Evolutionary conservation across 2,329 filamentous ascomycete species (phyloP).

Genomic region (Samsoniella hepiali): DNA sequence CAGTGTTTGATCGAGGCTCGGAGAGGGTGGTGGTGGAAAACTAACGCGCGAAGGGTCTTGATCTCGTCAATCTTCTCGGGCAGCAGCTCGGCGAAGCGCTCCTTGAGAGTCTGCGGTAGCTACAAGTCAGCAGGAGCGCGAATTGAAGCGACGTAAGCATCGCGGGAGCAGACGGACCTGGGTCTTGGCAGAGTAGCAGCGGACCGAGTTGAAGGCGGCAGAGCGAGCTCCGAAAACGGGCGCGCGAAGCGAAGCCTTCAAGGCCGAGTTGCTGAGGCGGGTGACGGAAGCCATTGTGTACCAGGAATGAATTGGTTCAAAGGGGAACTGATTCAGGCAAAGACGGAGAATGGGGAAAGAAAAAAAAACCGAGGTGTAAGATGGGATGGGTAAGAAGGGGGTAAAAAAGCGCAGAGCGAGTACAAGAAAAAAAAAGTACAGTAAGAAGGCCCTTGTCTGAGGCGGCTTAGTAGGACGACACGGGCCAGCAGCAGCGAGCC

Average conservation of each 20-base stretch:
- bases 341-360: slow-evolving; percentile 29
- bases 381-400: slow-evolving; percentile 20
- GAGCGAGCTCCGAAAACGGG: slow-evolving; percentile 65
- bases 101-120: slow-evolving; percentile 77
- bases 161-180: slow-evolving; percentile 56
- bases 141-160: background rate
- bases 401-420: slow-evolving; percentile 23
- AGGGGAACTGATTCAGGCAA: slow-evolving; percentile 20
- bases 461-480: slow-evolving; percentile 10
- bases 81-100: slow-evolving; percentile 93
- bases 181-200: slow-evolving; percentile 91
- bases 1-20: slow-evolving; percentile 10
- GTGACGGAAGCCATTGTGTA: slow-evolving; percentile 76
- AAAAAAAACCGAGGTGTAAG: slow-evolving; percentile 29
- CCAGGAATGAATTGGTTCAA: slow-evolving; percentile 20
- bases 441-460: background rate
- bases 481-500: background rate
- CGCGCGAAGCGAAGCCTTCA: slow-evolving; percentile 71
- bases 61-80: slow-evolving; percentile 98
- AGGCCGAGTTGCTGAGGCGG: slow-evolving; percentile 75
- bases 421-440: slow-evolving; percentile 12
- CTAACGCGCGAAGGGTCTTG: slow-evolving; percentile 95
- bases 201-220: slow-evolving; percentile 75
- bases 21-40: slow-evolving; percentile 24
- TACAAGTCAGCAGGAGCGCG: slow-evolving; percentile 17